Base-by-base conservation (phyloP, 2,329 filamentous ascomycete species). In the Apiospora koreana region DNA sequence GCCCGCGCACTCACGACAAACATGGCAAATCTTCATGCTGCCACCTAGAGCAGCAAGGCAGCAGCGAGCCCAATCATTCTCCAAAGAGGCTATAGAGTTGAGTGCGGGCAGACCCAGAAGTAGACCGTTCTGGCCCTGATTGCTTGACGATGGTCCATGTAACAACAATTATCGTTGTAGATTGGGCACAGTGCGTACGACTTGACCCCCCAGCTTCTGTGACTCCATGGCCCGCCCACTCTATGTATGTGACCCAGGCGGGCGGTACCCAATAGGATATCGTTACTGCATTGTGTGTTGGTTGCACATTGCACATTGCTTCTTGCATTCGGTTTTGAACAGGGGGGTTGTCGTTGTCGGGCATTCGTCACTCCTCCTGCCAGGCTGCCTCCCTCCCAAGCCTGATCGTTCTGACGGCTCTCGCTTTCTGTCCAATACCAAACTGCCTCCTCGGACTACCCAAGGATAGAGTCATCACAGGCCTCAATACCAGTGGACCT, bases 181-280 rank as follows among this genome's bases (percentile, higher is more conserved):
- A 58, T 58, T 58, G 50, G 28, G 21, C 54, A 62, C 54, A 62
- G 54, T 62, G 54, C 54, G 54, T 62, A 31, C 54, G 54, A 38
- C 31, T 62, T 10, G 16, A 35, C 4, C 10, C 41, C 41, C 16
- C 2, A 12, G 3, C 14, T 12, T 16, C 41, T 5, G 14, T 43
- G 18, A 12, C 18, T 62, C 54, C 54, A 12, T 9, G 5, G 9
- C 21, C 21, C n/a, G n/a, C n/a, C 54, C 54, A 35, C 12, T 16
- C n/a, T n/a, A n/a, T 38, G 7, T 35, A 31, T 9, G 28, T 58
- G 54, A 38, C 31, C 50, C 54, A 38, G 21, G 10, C 31, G 21
- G 54, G 10, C 54, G 54, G 54, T 62, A 62, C 9, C 54, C 54
- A 62, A 62, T 62, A n/a, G 18, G 54, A 62, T n/a, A 12, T n/a